These are phyloP conservation scores for Silene noctiflora DNA, from an alignment of 179 eudicot species.

Conservation along the genomic window DNA sequence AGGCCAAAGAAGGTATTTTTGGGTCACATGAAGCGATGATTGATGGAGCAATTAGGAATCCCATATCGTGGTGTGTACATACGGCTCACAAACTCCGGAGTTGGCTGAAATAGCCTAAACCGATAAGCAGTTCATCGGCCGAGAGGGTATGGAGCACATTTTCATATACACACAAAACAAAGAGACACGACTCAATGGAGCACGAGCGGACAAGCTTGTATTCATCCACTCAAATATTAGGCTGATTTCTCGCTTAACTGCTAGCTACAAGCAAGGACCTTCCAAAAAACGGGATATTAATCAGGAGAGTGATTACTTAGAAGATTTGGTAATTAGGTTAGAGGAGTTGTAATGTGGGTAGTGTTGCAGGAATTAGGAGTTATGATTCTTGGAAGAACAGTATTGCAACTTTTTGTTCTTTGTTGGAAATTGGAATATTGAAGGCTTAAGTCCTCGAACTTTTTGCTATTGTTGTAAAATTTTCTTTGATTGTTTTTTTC, in stretches of 20 bases:
- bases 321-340: neutral
- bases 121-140: constrained; percentile 24
- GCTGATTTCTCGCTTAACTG: too few species aligned
- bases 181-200: too few species aligned
- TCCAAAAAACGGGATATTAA: neutral
- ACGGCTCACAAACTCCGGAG: constrained; percentile 27
- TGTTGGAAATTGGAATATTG: too few species aligned
- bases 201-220: too few species aligned
- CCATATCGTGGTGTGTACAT: constrained; percentile 30
- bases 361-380: neutral
- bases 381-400: neutral
- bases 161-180: neutral
- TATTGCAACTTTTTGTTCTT: too few species aligned
- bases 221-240: too few species aligned
- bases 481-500: too few species aligned
- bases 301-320: neutral
- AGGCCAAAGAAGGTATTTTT: constrained; percentile 3
- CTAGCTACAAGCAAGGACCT: neutral
- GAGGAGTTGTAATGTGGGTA: constrained; percentile 9
- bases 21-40: neutral
- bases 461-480: neutral
- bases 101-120: constrained; percentile 25
- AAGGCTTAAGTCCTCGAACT: too few species aligned
- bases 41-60: constrained; percentile 16
- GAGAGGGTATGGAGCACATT: constrained; percentile 27